Evolutionary conservation across 768 basidiomycete species (phyloP), one percentile per base, ranked within the genome.

Genomic region (Tulasnella sp.): DNA sequence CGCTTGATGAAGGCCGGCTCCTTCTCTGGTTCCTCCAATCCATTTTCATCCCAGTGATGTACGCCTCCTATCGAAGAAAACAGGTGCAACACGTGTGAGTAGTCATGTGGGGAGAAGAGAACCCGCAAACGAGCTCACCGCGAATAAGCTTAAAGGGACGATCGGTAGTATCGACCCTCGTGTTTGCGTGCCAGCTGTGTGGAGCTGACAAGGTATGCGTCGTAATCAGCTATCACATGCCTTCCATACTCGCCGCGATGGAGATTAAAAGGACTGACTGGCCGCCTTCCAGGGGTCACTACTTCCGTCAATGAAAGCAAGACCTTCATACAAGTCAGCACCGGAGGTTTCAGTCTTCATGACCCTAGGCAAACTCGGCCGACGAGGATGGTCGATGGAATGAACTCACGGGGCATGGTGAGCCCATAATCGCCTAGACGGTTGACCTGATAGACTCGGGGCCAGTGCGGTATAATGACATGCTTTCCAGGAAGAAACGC

Each of bases 91-190:
- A 34, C 15, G 15, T 12, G 61, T 53, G 15, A 7, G 5, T 27
- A 49, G 21, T 11, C n/a, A 53, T 43, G 19, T 7, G 8, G 51
- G 29, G 51, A 54, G 29, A 24, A 17, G 15, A 38, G 34, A 7
- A 55, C 9, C 19, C 19, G 2, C 30, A 19, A 46, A 31, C 1
- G 10, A 44, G n/a, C 83, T 24, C 63, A 91, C 91, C 76, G 9
- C 84, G 84, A 60, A 96, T 96, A 43, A 93, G 66, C 68, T 92
- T 92, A 72, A 91, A 91, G 0, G 93, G 93, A 41, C 78, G 75
- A 34, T 82, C 66, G 15, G 83, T 70, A 0, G 89, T 91, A 69
- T 92, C 89, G 44, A 75, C 69, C 17, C 92, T 76, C 49, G 80
- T 75, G 4, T 71, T 66, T 2, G 91, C 90, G 51, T 87, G 79